A percentile compares a stretch with the other conserved stretches of the same genome.
phyloP scores from a whole-genome alignment of 2,329 filamentous ascomycete genomes.

The Aureobasidium sp. region DNA sequence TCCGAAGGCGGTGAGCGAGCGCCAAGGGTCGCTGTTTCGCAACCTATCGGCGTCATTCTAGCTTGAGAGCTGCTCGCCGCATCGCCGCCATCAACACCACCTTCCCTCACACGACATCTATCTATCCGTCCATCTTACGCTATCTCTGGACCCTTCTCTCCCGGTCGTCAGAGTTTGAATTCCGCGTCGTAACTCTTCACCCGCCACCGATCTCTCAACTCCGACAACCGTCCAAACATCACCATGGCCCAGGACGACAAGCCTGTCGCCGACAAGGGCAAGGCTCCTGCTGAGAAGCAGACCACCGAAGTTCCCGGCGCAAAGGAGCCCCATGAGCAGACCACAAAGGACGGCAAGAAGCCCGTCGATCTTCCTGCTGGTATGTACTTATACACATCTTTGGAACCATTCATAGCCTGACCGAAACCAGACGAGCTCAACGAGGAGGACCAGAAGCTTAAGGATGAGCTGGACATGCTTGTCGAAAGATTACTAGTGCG shows the following conservation, averaged over 20 bases:
- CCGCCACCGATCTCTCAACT: neutral
- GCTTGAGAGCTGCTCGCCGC: conserved; percentile 4
- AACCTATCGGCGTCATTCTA: neutral
- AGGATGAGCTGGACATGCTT: conserved; percentile 95
- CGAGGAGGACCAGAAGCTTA: conserved; percentile 97
- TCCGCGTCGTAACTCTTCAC: neutral
- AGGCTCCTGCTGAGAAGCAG: conserved; percentile 60
- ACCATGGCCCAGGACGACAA: conserved; percentile 89
- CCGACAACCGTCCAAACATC: conserved; percentile 18
- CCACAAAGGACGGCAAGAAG: conserved; percentile 62
- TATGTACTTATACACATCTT: neutral
- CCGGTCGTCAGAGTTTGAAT: neutral
- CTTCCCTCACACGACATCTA: conserved; percentile 21
- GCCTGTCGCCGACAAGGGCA: conserved; percentile 84
- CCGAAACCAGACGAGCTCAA: conserved; percentile 72
- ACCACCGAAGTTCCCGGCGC: conserved; percentile 45
- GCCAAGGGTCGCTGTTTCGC: conserved; percentile 7
- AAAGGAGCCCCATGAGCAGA: conserved; percentile 48
- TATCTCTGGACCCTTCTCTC: neutral
- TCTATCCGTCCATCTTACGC: conserved; percentile 13
- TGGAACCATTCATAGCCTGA: neutral
- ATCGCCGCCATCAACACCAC: neutral
- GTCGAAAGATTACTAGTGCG: conserved; percentile 84
- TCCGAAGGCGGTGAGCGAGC: conserved; percentile 16
- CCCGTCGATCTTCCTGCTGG: conserved; percentile 58